Base-by-base conservation (phyloP, 371 early-diverging fungal genomes). In the Rhizopus microsporus region DNA sequence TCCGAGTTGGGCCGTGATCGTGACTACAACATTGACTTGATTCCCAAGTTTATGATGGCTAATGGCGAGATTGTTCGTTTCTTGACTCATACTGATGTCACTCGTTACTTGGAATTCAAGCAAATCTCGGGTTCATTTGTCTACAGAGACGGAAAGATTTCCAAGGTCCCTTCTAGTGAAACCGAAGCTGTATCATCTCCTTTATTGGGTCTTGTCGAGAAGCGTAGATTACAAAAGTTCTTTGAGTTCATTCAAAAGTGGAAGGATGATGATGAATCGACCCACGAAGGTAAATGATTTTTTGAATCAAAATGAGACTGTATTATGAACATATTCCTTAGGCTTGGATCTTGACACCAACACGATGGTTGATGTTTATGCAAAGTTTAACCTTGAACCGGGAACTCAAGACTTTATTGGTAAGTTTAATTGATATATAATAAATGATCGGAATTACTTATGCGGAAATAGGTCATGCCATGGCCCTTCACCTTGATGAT, bases 31-130 rank as follows among this genome's bases (percentile, higher is more conserved):
- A 89, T 99, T 42, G 99, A 99, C 73, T 77, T 99, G 68, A 95
- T 99, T 48, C 99, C 99, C 68, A 99, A 99, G 85, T 97, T 99
- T 75, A 93, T 99, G 85, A 96, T 99, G 94, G 98, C 97, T 51
- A 96, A 94, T 63, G 97, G 93, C 51, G 91, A 93, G 63, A 83
- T 97, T 51, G 91, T 93, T 62, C 88, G 87, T 51, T 90, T 92
- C 62, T 78, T 93, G 62, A 87, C 87, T 55, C 94, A 98, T 75
- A 94, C 99, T 47, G 95, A 99, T 68, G 97, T 99, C 40, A 94
- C 98, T 30, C 92, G 97, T 54, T 97, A 99, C 78, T 82, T 99
- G 38, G 97, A 97, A 71, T 99, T 99, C 85, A 90, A 92, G 74
- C 93, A 95, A 70, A 95, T 99, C 57, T 83, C 92, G 30, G 99